Evolutionary conservation across 306 rosid genomes (phyloP), one percentile per base, ranked within the genome.

Genomic region (Medicago ruthenica): DNA sequence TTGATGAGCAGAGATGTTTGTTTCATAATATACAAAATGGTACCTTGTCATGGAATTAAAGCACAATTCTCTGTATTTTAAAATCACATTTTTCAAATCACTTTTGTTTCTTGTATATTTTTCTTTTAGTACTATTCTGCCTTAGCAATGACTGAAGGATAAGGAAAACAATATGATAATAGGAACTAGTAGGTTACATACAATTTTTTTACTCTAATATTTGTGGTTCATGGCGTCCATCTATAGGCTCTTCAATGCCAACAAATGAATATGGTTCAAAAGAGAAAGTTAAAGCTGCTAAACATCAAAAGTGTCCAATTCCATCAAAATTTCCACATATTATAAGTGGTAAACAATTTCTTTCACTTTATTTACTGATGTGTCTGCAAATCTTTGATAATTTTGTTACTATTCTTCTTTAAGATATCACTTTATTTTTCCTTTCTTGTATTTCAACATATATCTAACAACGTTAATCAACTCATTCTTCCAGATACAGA

Each of bases 281-380:
- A 40, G 78, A 34, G 40, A 40, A 42, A 20, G 48, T 12, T 55
- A 24, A 8, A 69, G 58, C 27, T 4, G 62, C 2, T n/a, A 71
- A 55, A 37, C 20, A n/a, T 70, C 27, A 34, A 39, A 50, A 31
- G 11, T 45, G 9, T 82, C 61, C 66, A 36, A 42, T 47, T 70
- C 69, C 58, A 45, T 18, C 58, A 17, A 1, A 53, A 53, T 16
- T 74, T 78, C 17, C 69, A 20, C 24, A 27, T 40, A 22, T 21
- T 6, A 50, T 27, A 72, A 42, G 66, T 31, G 84, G 85, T 81
- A 37, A 81, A 73, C 39, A 45, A n/a, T 42, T 72, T 21, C 51
- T 58, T 11, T 58, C 16, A 58, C 16, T 58, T 55, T 11, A 57
- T 1, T 17, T 5, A 17, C 59, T 16, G 8, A 10, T 10, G 15